Evolutionary conservation across 1,284 basidiomycete species (phyloP).

Genomic region (Neolentinus lepideus): DNA sequence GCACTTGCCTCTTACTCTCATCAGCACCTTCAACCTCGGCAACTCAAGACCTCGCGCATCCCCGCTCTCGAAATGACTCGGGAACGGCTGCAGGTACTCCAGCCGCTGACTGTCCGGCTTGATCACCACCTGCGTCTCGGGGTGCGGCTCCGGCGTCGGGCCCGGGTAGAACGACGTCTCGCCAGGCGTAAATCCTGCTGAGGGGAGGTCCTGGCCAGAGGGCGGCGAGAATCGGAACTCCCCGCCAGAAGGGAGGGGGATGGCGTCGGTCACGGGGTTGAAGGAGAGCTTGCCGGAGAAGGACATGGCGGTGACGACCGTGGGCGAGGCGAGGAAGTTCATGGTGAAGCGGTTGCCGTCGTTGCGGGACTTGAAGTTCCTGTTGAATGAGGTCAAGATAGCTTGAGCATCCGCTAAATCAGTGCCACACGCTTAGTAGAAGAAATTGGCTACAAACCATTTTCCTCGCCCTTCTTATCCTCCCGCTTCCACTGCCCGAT

Average conservation of each 20-base stretch:
- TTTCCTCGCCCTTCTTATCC: conserved; percentile 87
- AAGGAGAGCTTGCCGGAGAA: conserved; percentile 95
- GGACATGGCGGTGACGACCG: conserved; percentile 95
- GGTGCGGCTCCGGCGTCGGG: conserved; percentile 69
- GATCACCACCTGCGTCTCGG: conserved; percentile 79
- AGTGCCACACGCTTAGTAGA: neutral
- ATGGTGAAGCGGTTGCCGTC: conserved; percentile 95
- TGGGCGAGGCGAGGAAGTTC: conserved; percentile 98
- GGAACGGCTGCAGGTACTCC: conserved; percentile 85
- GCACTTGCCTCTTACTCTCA: conserved; percentile 94
- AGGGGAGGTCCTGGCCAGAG: conserved; percentile 78
- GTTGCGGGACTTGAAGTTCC: conserved; percentile 97
- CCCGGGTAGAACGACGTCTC: conserved; percentile 76
- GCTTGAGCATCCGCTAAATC: conserved; percentile 38
- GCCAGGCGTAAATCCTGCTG: conserved; percentile 78
- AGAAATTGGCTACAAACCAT: conserved; percentile 47
- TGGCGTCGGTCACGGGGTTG: conserved; percentile 85
- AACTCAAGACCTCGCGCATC: conserved; percentile 68
- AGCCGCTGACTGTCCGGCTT: conserved; percentile 78
- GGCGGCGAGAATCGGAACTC: conserved; percentile 88
- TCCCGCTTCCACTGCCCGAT: conserved; percentile 99
- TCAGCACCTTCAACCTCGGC: conserved; percentile 74
- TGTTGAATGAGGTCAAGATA: conserved; percentile 96
- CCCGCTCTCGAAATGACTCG: conserved; percentile 61
- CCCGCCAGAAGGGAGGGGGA: conserved; percentile 69